These are phyloP conservation scores for Betula pendula DNA, from an alignment of 306 rosid genomes.

Conservation along the genomic window DNA sequence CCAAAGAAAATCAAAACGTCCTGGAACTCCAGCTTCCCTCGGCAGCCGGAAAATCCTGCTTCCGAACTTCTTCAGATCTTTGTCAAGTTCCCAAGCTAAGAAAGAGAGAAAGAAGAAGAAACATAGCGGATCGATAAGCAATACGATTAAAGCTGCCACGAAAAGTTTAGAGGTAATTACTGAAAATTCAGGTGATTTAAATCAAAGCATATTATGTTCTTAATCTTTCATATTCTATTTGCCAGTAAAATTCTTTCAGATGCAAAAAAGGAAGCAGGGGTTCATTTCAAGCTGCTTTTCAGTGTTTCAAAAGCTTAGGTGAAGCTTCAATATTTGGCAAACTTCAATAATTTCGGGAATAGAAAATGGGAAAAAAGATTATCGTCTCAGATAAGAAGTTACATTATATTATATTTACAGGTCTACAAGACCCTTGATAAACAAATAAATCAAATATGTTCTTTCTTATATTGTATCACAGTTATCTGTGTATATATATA, in stretches of 20 bases:
- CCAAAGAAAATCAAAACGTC: conserved; percentile 31
- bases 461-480: neutral
- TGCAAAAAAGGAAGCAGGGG: conserved; percentile 18
- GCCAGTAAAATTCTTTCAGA: conserved; percentile 11
- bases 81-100: conserved; percentile 19
- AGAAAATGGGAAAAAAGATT: neutral
- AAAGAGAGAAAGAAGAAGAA: conserved; percentile 35
- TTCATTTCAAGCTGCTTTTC: conserved; percentile 3
- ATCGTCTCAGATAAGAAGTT: neutral
- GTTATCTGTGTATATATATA: no score
- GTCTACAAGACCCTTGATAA: neutral
- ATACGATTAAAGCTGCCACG: conserved; percentile 3
- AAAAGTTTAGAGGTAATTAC: conserved; percentile 35
- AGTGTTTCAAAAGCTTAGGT: conserved; percentile 5
- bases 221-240: neutral
- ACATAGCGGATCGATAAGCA: conserved; percentile 12
- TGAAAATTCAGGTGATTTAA: neutral
- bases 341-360: neutral
- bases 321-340: neutral
- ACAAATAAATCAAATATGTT: neutral
- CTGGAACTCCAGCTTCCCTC: conserved; percentile 37
- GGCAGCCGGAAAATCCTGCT: conserved; percentile 45
- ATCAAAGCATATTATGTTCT: neutral
- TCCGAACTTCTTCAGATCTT: conserved; percentile 43
- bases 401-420: neutral